phyloP scores from a whole-genome alignment of 768 basidiomycete genomes.

The Mycena crocata region DNA sequence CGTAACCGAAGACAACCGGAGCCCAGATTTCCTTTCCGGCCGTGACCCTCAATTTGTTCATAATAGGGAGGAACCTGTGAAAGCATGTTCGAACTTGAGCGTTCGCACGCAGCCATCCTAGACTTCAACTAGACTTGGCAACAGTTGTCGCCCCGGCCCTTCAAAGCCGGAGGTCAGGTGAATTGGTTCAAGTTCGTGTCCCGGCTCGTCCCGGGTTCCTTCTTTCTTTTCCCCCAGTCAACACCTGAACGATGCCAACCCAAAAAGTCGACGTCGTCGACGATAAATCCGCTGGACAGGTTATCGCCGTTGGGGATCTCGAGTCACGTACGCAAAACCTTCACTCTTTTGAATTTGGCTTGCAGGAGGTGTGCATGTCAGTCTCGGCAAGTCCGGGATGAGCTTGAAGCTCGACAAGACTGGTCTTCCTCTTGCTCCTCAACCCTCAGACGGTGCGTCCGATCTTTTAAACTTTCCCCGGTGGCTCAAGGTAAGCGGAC shows the following conservation, averaged over 20 bases:
- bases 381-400: slow-evolving; percentile 12
- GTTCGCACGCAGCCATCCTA: slow-evolving; percentile 19
- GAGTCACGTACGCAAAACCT: slow-evolving; percentile 24
- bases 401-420: slow-evolving; percentile 46
- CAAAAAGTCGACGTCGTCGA: slow-evolving; percentile 9
- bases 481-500: slow-evolving; percentile 51
- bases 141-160: not conserved
- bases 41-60: too few species aligned
- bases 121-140: not conserved
- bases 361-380: slow-evolving; percentile 14
- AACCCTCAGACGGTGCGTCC: slow-evolving; percentile 51
- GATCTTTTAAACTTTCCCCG: slow-evolving; percentile 58
- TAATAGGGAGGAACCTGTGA: too few species aligned
- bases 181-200: not conserved
- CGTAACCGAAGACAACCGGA: too few species aligned
- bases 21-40: too few species aligned
- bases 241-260: slow-evolving; percentile 11
- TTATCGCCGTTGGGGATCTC: not conserved
- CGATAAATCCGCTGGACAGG: slow-evolving; percentile 28
- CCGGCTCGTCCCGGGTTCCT: not conserved
- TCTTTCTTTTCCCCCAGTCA: not conserved
- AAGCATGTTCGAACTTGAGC: too few species aligned
- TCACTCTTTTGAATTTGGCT: not conserved
- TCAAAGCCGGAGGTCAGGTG: not conserved
- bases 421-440: slow-evolving; percentile 56